A percentile compares a stretch with the other conserved stretches of the same genome.
These are phyloP conservation scores for Schizonepeta tenuifolia DNA, from an alignment of 257 asterid genomes.

Conservation along the genomic window DNA sequence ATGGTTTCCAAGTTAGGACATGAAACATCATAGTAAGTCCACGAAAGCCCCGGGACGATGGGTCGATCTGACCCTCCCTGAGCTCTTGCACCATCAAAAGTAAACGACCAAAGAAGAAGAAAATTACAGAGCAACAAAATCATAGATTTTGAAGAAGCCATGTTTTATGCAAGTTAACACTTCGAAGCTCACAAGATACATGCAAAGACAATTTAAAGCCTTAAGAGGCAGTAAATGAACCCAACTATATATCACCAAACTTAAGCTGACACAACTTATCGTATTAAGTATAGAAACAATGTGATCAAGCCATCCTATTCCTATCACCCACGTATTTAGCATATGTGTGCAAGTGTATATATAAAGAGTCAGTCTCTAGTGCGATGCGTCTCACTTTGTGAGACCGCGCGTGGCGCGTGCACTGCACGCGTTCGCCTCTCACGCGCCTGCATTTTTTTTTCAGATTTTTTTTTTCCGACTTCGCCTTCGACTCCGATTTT, in stretches of 20 bases:
- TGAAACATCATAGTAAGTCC: constrained; percentile 44
- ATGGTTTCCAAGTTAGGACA: constrained; percentile 59
- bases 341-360: too few relatives aligned
- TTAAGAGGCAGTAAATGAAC: constrained; percentile 19
- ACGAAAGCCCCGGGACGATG: constrained; percentile 55
- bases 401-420: too few relatives aligned
- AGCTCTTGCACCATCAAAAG: constrained; percentile 34
- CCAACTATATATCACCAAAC: constrained; percentile 11
- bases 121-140: constrained; percentile 29
- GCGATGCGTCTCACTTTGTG: too few relatives aligned
- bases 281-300: neutral
- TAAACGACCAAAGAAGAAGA: constrained; percentile 28
- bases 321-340: too few relatives aligned
- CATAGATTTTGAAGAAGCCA: constrained; percentile 16
- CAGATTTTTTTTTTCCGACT: too few relatives aligned
- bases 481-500: too few relatives aligned
- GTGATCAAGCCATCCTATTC: too few relatives aligned
- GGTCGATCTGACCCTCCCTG: constrained; percentile 37
- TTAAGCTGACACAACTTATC: neutral
- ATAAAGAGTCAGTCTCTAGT: too few relatives aligned
- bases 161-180: neutral
- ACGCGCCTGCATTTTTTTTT: too few relatives aligned
- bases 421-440: too few relatives aligned
- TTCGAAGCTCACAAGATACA: too few relatives aligned
- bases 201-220: neutral